Evolutionary conservation across 176 grass and related monocot species (phyloP).

Genomic region (Saccharum spontaneum): DNA sequence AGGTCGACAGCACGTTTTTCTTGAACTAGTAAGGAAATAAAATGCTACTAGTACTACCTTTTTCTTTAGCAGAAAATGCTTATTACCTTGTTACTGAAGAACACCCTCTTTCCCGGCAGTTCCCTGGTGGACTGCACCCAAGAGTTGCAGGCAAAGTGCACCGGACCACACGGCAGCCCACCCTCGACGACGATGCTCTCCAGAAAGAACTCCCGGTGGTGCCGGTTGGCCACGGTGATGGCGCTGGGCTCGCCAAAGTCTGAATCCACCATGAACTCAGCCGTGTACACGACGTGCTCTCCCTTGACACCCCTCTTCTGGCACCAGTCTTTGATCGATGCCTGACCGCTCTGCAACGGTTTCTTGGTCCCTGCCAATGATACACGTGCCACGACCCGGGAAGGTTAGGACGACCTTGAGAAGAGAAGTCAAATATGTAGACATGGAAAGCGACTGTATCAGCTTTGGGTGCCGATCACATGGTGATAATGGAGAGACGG

Average conservation of each 20-base stretch:
- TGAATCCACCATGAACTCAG: slow-evolving; percentile 73
- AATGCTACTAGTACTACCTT: not conserved
- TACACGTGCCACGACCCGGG: slow-evolving; percentile 16
- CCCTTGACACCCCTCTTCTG: slow-evolving; percentile 71
- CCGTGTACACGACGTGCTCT: slow-evolving; percentile 83
- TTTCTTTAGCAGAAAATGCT: not conserved
- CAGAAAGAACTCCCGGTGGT: slow-evolving; percentile 90
- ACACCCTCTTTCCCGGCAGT: slow-evolving; percentile 63
- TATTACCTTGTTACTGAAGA: slow-evolving; percentile 92
- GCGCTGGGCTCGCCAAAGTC: slow-evolving; percentile 80
- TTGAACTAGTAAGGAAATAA: not conserved
- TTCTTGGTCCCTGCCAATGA: slow-evolving; percentile 62
- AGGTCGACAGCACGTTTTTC: slow-evolving; percentile 25
- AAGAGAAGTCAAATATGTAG: slow-evolving; percentile 31
- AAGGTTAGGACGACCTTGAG: slow-evolving; percentile 7
- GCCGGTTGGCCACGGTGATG: slow-evolving; percentile 67
- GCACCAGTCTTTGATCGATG: slow-evolving; percentile 82
- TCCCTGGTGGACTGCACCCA: slow-evolving; percentile 87
- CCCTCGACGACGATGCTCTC: slow-evolving; percentile 89
- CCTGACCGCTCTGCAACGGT: slow-evolving; percentile 52
- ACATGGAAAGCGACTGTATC: slow-evolving; percentile 30
- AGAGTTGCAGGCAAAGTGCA: slow-evolving; percentile 86
- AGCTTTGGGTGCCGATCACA: slow-evolving; percentile 16
- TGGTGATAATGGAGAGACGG: slow-evolving; percentile 1
- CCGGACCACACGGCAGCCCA: slow-evolving; percentile 54